Evolutionary conservation across 257 asterid genomes (phyloP).

Genomic region (Solanum gandarillasii): DNA sequence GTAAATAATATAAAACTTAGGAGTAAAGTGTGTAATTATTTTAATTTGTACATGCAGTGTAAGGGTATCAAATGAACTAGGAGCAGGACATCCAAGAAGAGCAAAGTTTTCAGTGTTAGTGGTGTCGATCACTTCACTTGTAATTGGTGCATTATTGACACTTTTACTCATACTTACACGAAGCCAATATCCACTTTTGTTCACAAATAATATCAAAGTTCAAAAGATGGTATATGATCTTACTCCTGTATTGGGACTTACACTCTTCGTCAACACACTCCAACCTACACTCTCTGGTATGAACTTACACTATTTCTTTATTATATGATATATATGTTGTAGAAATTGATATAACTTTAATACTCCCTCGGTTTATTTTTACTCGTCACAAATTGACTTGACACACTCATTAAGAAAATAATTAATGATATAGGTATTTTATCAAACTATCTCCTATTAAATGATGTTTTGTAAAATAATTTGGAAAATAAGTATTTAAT

Average conservation of each 20-base stretch:
- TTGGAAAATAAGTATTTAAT: no score
- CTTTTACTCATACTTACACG: not conserved
- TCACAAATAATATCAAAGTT: not conserved
- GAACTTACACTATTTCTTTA: not conserved
- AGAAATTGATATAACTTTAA: no score
- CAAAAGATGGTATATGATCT: constrained; percentile 1
- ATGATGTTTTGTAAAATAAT: no score
- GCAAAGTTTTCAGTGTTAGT: not conserved
- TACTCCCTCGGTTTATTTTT: no score
- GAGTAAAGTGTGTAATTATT: not conserved
- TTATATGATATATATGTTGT: no score
- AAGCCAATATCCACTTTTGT: not conserved
- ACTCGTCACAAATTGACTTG: no score
- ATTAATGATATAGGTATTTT: no score
- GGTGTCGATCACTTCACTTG: not conserved
- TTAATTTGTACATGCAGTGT: not conserved
- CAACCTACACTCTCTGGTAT: constrained; percentile 8
- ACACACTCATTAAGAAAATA: no score
- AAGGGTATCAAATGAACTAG: constrained; percentile 4
- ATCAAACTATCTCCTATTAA: no score
- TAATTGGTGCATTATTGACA: not conserved
- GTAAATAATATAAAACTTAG: not conserved
- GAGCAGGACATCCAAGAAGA: not conserved
- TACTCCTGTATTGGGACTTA: not conserved
- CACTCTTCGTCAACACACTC: not conserved